These are phyloP conservation scores for Albugo laibachii DNA, from an alignment of 352 stramenopile species.

Conservation along the genomic window DNA sequence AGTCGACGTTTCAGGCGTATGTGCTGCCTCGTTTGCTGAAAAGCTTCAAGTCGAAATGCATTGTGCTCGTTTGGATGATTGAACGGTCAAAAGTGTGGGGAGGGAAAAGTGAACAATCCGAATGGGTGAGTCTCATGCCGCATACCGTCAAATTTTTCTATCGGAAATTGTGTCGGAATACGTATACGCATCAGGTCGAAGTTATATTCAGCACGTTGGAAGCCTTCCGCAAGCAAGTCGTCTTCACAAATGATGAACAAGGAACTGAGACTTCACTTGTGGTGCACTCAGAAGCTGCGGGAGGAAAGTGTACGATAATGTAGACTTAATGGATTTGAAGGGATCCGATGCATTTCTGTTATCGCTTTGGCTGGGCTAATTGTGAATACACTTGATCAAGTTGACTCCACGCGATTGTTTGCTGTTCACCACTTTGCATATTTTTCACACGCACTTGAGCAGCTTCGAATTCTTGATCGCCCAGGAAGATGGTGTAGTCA, in stretches of 20 bases:
- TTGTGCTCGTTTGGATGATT: conserved; percentile 72
- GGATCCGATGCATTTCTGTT: no score
- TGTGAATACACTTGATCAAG: neutral
- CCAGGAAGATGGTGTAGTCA: conserved; percentile 50
- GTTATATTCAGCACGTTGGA: no score
- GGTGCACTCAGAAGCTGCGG: no score
- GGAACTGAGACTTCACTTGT: no score
- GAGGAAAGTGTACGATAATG: no score
- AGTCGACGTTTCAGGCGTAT: conserved; percentile 52
- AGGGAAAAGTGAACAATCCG: conserved; percentile 42
- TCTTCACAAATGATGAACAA: no score
- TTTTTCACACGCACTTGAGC: conserved; percentile 61
- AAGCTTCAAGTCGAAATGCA: conserved; percentile 48
- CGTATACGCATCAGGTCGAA: no score
- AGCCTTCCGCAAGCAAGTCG: no score
- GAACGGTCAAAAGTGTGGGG: conserved; percentile 73
- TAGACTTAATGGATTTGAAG: no score
- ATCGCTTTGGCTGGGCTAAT: no score
- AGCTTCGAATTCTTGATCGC: conserved; percentile 39
- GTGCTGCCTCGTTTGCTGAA: conserved; percentile 62
- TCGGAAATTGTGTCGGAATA: conserved; percentile 45
- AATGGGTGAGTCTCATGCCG: conserved; percentile 42
- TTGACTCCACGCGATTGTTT: conserved; percentile 2
- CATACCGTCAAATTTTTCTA: conserved; percentile 67
- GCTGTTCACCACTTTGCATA: conserved; percentile 29